A percentile compares a stretch with the other conserved stretches of the same genome.
These are phyloP conservation scores for Dactylellina leptospora DNA, from an alignment of 2,329 filamentous ascomycete species.

Conservation along the genomic window DNA sequence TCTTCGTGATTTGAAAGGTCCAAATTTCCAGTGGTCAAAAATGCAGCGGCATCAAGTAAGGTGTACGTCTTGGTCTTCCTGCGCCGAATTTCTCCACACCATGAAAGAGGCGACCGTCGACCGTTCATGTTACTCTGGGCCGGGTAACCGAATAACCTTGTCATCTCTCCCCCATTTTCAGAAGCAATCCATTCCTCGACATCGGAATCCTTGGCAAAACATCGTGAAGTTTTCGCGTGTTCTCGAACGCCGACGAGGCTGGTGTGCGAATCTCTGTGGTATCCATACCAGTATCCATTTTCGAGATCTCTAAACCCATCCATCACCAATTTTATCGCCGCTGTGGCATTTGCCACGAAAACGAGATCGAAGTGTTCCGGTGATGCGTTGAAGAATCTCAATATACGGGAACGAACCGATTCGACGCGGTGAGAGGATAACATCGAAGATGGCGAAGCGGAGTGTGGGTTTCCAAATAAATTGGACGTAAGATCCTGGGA, in stretches of 20 bases:
- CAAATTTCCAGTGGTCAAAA: slow-evolving; percentile 70
- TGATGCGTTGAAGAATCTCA: slow-evolving; percentile 82
- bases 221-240: slow-evolving; percentile 59
- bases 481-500: slow-evolving; percentile 78
- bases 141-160: slow-evolving; percentile 63
- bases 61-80: slow-evolving; percentile 59
- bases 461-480: slow-evolving; percentile 92
- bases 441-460: slow-evolving; percentile 81
- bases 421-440: slow-evolving; percentile 78
- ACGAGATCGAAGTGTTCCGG: slow-evolving; percentile 84
- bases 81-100: slow-evolving; percentile 52
- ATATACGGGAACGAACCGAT: slow-evolving; percentile 73
- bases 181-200: slow-evolving; percentile 60
- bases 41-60: slow-evolving; percentile 71
- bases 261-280: slow-evolving; percentile 85
- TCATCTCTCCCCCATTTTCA: not conserved
- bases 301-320: slow-evolving; percentile 75
- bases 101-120: slow-evolving; percentile 61
- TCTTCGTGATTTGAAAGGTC: slow-evolving; percentile 65
- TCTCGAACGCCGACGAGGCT: slow-evolving; percentile 80
- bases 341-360: slow-evolving; percentile 91
- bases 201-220: slow-evolving; percentile 61
- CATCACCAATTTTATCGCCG: slow-evolving; percentile 83
- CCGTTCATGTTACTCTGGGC: slow-evolving; percentile 64
- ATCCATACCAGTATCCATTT: slow-evolving; percentile 80